Conservation (phyloP, 257 asterid genomes). For the Perilla frutescens region DNA sequence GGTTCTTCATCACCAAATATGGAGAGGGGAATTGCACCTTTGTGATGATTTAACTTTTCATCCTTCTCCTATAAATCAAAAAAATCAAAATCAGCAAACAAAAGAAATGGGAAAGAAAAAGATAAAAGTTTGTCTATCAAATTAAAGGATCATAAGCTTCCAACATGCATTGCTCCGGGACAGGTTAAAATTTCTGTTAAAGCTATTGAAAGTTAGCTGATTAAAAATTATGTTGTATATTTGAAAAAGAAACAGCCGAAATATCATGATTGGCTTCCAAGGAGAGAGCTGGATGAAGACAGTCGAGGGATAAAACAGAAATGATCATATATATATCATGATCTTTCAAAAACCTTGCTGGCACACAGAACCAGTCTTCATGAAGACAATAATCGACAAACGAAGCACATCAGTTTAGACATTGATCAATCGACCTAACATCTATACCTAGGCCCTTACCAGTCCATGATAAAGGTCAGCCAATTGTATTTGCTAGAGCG, state of each 20-base stretch:
- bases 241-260: constrained; percentile 1
- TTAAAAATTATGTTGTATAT: neutral
- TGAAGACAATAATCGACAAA: constrained; percentile 12
- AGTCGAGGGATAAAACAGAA: neutral
- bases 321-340: neutral
- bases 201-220: constrained; percentile 2
- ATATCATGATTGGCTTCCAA: neutral
- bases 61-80: constrained; percentile 56
- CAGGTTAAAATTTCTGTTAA: neutral
- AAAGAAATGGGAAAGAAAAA: constrained; percentile 21
- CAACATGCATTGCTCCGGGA: constrained; percentile 27
- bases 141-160: constrained; percentile 17
- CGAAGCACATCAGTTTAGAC: constrained; percentile 14
- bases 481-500: neutral
- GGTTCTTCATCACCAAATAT: constrained; percentile 71
- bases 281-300: constrained; percentile 14
- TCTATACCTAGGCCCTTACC: constrained; percentile 2
- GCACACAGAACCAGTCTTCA: neutral
- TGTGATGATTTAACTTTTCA: constrained; percentile 40
- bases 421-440: constrained; percentile 13
- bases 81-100: constrained; percentile 24
- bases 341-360: neutral
- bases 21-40: constrained; percentile 65
- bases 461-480: neutral
- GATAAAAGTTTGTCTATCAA: constrained; percentile 14